phyloP scores from a whole-genome alignment of 345 rosid species.

The Ceriops tagal region DNA sequence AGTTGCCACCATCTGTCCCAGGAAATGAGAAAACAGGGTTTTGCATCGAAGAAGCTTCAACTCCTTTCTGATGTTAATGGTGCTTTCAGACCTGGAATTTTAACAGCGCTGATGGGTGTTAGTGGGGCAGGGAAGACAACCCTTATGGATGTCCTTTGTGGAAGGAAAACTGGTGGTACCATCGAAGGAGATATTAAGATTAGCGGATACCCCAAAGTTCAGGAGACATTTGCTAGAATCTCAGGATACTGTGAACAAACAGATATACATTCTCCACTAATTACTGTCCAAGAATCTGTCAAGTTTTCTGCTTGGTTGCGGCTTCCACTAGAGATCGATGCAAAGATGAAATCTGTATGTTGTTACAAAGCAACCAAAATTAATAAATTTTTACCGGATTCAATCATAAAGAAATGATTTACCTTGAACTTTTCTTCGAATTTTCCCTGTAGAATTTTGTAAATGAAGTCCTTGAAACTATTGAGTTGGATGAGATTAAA shows the following conservation, averaged over 20 bases:
- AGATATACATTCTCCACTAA: conserved; percentile 72
- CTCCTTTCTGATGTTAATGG: conserved; percentile 65
- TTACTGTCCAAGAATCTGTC: conserved; percentile 67
- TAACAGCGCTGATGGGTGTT: conserved; percentile 80
- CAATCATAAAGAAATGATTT: not conserved
- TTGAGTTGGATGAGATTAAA: conserved; percentile 66
- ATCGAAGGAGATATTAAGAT: conserved; percentile 69
- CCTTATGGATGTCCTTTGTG: conserved; percentile 75
- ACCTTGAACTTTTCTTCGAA: not conserved
- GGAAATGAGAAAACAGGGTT: conserved; percentile 58
- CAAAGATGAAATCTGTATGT: conserved; percentile 53
- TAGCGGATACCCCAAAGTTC: conserved; percentile 65
- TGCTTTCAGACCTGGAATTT: conserved; percentile 68
- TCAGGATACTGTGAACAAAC: conserved; percentile 84
- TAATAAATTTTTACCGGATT: not conserved
- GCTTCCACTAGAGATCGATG: conserved; percentile 51
- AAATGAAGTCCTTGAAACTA: conserved; percentile 63
- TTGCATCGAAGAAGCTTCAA: conserved; percentile 42
- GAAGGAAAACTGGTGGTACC: conserved; percentile 76
- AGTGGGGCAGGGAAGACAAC: conserved; percentile 95
- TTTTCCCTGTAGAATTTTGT: conserved; percentile 52
- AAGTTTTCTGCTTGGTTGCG: conserved; percentile 81
- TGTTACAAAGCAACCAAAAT: not conserved
- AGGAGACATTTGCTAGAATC: conserved; percentile 74
- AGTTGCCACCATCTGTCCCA: conserved; percentile 11